phyloP scores from a whole-genome alignment of 176 grass and related monocot genomes.

The Raddia distichophylla region DNA sequence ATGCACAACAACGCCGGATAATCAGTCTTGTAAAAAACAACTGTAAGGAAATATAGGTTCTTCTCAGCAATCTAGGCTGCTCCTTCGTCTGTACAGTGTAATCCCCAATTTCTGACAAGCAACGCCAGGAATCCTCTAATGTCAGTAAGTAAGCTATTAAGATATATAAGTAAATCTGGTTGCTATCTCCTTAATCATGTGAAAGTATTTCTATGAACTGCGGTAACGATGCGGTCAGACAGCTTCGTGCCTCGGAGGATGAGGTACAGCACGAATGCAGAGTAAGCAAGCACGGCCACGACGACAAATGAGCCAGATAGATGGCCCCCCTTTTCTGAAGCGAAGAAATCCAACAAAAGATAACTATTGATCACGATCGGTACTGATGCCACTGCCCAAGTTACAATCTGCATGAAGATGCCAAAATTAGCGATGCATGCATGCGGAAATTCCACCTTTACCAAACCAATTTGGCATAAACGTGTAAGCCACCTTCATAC shows the following conservation, averaged over 20 bases:
- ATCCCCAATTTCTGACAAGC: background rate
- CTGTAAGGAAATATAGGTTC: background rate
- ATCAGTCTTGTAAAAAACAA: background rate
- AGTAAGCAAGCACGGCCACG: slow-evolving; percentile 36
- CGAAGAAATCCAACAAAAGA: slow-evolving; percentile 83
- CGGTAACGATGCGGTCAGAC: background rate
- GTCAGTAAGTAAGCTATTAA: background rate
- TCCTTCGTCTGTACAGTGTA: background rate
- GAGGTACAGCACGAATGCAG: slow-evolving; percentile 42
- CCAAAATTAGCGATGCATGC: background rate
- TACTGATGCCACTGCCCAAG: slow-evolving; percentile 65
- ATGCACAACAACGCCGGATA: background rate
- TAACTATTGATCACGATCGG: slow-evolving; percentile 82
- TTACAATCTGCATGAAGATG: slow-evolving; percentile 57
- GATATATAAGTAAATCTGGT: background rate
- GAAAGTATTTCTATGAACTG: background rate
- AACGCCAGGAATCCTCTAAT: background rate
- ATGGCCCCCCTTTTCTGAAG: slow-evolving; percentile 49
- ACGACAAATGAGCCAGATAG: slow-evolving; percentile 53
- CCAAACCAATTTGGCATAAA: background rate
- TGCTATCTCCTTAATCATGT: background rate
- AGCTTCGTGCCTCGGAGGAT: slow-evolving; percentile 42
- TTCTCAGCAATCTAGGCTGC: background rate
- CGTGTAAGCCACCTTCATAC: slow-evolving; percentile 4
- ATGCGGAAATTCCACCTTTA: background rate